phyloP scores from a whole-genome alignment of 768 basidiomycete genomes.

The Boletus pseudopeckii region DNA sequence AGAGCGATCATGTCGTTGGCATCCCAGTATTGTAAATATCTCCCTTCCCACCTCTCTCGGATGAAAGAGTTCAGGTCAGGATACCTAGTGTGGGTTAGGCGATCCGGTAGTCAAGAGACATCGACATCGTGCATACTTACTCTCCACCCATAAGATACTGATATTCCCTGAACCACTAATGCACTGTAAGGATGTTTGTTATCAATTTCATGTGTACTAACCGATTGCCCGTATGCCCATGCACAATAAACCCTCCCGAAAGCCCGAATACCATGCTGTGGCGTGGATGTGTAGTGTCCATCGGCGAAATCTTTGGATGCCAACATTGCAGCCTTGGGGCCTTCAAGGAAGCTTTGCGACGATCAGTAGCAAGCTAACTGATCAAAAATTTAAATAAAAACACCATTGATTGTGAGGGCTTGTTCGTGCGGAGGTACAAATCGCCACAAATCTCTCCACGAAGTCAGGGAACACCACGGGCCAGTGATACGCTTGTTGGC shows the following conservation, averaged over 20 bases:
- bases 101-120: background rate
- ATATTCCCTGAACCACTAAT: slow-evolving; percentile 55
- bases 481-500: slow-evolving; percentile 58
- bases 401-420: slow-evolving; percentile 56
- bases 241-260: slow-evolving; percentile 57
- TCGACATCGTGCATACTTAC: slow-evolving; percentile 22
- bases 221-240: slow-evolving; percentile 60
- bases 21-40: slow-evolving; percentile 45
- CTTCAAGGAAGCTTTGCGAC: slow-evolving; percentile 52
- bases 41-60: slow-evolving; percentile 48
- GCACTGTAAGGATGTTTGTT: background rate
- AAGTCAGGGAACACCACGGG: slow-evolving; percentile 55
- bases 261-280: slow-evolving; percentile 51
- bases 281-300: slow-evolving; percentile 48
- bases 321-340: slow-evolving; percentile 51
- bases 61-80: slow-evolving; percentile 48
- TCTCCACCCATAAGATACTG: slow-evolving; percentile 41
- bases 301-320: slow-evolving; percentile 53
- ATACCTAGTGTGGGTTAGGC: slow-evolving; percentile 32
- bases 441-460: slow-evolving; percentile 42
- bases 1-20: slow-evolving; percentile 54
- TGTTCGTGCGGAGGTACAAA: slow-evolving; percentile 56
- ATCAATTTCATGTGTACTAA: slow-evolving; percentile 21
- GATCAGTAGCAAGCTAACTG: background rate
- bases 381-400: background rate